These are phyloP conservation scores for Orbilia quercus DNA, from an alignment of 2,329 filamentous ascomycete species.

Conservation along the genomic window DNA sequence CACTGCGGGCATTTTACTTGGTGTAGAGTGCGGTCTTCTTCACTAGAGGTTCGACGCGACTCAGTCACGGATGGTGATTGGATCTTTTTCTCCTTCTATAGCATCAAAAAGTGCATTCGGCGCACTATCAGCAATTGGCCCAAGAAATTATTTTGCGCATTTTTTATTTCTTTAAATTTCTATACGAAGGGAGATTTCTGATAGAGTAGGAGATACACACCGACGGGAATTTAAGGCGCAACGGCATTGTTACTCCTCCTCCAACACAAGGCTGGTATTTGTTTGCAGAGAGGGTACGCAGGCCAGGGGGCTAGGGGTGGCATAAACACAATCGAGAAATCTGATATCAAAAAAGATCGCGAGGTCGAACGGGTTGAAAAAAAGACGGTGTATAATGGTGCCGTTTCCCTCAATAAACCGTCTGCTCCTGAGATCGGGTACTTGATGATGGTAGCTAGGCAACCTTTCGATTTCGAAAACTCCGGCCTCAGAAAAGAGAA, in stretches of 20 bases:
- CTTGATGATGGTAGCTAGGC: neutral
- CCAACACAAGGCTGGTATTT: constrained; percentile 28
- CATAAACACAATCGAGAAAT: neutral
- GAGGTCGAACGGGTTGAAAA: neutral
- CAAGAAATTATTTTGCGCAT: no score
- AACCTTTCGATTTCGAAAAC: neutral
- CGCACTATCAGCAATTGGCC: neutral
- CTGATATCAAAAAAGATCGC: constrained; percentile 3
- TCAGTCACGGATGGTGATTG: constrained; percentile 37
- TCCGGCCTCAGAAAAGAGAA: constrained; percentile 37
- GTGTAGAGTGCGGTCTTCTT: constrained; percentile 40
- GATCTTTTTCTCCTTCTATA: constrained; percentile 46
- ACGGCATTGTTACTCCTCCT: constrained; percentile 40
- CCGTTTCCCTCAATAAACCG: neutral
- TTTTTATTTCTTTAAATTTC: neutral
- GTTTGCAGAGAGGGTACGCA: neutral
- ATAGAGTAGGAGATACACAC: constrained; percentile 27
- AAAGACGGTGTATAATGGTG: neutral
- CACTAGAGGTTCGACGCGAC: constrained; percentile 41
- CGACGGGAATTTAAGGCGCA: constrained; percentile 50
- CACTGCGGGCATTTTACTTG: constrained; percentile 51
- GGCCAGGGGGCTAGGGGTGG: neutral
- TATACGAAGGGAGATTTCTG: neutral
- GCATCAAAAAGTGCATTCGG: neutral
- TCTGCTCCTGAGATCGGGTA: constrained; percentile 1